phyloP scores from a whole-genome alignment of 129 eudicot species.

The Saussurea involucrata region DNA sequence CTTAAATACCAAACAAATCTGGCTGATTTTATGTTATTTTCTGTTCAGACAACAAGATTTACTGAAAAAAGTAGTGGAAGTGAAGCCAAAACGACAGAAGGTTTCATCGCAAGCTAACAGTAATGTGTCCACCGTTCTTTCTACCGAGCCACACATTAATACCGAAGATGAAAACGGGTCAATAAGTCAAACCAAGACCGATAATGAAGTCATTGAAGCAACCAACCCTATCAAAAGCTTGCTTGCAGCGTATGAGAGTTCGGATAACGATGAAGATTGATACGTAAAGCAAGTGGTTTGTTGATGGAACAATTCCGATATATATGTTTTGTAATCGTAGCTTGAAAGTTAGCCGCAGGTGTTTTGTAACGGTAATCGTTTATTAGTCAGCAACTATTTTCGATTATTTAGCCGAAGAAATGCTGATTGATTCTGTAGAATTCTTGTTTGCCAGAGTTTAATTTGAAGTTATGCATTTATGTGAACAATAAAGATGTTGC shows the following conservation, averaged over 20 bases:
- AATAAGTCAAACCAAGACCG: slow-evolving; percentile 3
- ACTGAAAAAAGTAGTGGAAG: slow-evolving; percentile 79
- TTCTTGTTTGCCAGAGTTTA: slow-evolving; percentile 1
- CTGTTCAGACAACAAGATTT: slow-evolving; percentile 79
- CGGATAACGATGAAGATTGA: slow-evolving; percentile 85
- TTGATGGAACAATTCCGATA: slow-evolving; percentile 10
- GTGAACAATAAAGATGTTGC: background rate
- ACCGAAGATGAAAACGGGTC: slow-evolving; percentile 22
- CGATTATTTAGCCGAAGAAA: background rate
- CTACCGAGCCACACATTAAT: slow-evolving; percentile 12
- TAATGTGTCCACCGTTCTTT: slow-evolving; percentile 9
- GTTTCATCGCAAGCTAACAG: slow-evolving; percentile 36
- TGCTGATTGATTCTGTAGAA: background rate
- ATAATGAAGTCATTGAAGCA: slow-evolving; percentile 16
- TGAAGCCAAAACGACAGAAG: slow-evolving; percentile 75
- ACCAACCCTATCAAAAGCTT: slow-evolving; percentile 69
- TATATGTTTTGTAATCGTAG: slow-evolving; percentile 23
- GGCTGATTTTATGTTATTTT: slow-evolving; percentile 1
- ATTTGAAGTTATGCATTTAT: slow-evolving; percentile 8
- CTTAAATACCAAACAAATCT: background rate
- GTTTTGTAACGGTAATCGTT: background rate
- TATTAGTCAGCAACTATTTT: background rate
- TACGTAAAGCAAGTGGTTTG: slow-evolving; percentile 6
- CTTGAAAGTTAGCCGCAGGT: slow-evolving; percentile 10
- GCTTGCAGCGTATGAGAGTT: slow-evolving; percentile 75